These are phyloP conservation scores for Iberis pinnata DNA, from an alignment of 345 rosid genomes.

Conservation along the genomic window DNA sequence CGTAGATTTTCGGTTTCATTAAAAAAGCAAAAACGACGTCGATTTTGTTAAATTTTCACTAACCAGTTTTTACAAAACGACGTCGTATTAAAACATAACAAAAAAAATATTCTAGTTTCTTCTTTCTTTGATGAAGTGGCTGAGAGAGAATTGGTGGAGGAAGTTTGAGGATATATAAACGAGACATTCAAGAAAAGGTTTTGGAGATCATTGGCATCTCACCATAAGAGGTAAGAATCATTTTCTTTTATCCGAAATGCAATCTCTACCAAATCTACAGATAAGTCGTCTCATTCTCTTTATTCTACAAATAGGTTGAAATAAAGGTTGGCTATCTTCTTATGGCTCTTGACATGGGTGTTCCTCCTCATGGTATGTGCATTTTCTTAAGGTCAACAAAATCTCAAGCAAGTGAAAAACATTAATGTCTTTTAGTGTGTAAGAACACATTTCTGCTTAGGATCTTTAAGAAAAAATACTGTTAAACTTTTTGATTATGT, in stretches of 20 bases:
- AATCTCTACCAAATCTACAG: not conserved
- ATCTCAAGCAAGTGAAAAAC: too few relatives aligned
- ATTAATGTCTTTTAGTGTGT: too few relatives aligned
- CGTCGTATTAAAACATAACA: too few relatives aligned
- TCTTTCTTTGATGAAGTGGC: too few relatives aligned
- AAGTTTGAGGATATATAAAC: constrained; percentile 89
- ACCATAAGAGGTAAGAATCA: constrained; percentile 51
- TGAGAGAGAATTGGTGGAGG: constrained; percentile 99
- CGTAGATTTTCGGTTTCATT: too few relatives aligned
- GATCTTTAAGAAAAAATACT: too few relatives aligned
- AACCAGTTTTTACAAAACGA: too few relatives aligned
- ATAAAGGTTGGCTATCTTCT: constrained; percentile 89
- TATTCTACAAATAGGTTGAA: constrained; percentile 57
- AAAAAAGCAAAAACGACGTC: too few relatives aligned
- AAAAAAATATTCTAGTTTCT: too few relatives aligned
- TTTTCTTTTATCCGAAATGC: not conserved
- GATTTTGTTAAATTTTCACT: too few relatives aligned
- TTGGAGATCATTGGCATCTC: constrained; percentile 78
- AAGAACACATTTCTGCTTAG: too few relatives aligned
- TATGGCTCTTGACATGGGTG: constrained; percentile 97
- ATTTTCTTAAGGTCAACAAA: not conserved
- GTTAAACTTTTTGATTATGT: too few relatives aligned
- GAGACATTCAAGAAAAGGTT: constrained; percentile 81
- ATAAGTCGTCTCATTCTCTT: not conserved
- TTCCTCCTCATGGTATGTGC: constrained; percentile 87